Base-by-base conservation (phyloP, 306 rosid genomes). In the Castanea crenata region DNA sequence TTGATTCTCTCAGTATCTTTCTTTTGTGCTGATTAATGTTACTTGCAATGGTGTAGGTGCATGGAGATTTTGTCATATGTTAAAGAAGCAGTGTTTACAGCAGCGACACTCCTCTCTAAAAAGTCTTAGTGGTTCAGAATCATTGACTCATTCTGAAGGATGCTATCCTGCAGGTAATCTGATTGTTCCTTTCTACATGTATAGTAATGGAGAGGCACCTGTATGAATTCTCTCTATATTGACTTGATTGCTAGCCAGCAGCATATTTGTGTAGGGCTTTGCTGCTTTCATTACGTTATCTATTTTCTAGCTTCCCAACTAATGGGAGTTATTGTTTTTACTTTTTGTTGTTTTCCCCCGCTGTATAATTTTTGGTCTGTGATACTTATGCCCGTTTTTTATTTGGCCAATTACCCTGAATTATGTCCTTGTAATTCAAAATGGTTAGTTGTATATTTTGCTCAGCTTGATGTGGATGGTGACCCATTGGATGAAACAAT, bases 21-120 rank as follows among this genome's bases (percentile, higher is more conserved):
- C 52, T 67, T 19, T 3, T 23, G 1, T 49, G 11, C 49, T 56
- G 41, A 59, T 55, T 77, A 38, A 76, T 76, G 6, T 44, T 59
- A 77, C 52, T 74, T 71, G 58, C 77, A 59, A 72, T 76, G 83
- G 32, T 83, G 81, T 73, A 94, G 98, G 91, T 65, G 63, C 23
- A 77, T 89, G 90, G 94, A 89, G 83, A 86, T 92, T 67, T 65
- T 68, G 61, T 75, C 92, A 2, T 57, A 80, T 16, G 96, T 89
- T 13, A 94, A 87, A 85, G 97, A 90, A 83, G 96, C 93, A 32
- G 69, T 94, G 3, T 92, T 90, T 82, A 76, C 87, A 18, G 98
- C 98, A 9, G 94, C 93, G 74, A 82, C 91, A 59, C 80, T 84
- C 46, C 29, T 94, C 85, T 87, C 91, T 46, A 69, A 76, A 73